Evolutionary conservation across 345 rosid species (phyloP), one percentile per base, ranked within the genome.

Genomic region (Lagerstroemia speciosa): DNA sequence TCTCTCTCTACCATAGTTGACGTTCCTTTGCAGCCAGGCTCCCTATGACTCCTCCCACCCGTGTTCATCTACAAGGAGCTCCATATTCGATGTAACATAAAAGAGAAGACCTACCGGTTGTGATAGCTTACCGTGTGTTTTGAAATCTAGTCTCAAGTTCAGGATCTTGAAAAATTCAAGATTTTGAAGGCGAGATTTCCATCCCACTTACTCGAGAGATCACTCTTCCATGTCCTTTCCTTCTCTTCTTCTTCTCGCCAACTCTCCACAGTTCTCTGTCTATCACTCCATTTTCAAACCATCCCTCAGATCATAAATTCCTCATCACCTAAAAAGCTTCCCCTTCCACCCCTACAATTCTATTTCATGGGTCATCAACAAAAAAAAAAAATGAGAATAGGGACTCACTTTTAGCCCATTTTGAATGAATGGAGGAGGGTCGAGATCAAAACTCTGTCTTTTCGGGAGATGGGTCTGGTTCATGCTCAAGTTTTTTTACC

Each of bases 381-480:
- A 1, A 15, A 3, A 11, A 10, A 17, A 11, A 17, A 3, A 46
- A 48, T 24, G 24, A 22, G 24, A 48, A 9, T 1, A 1, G 24
- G 20, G 55, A 27, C 24, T 17, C 65, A 24, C 20, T 22, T 33
- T 33, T 10, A 30, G 33, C 6, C n/a, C n/a, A n/a, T n/a, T n/a
- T n/a, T n/a, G n/a, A n/a, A n/a, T n/a, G n/a, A n/a, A n/a, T n/a
- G n/a, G n/a, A n/a, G n/a, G n/a, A n/a, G n/a, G n/a, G n/a, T 40
- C 32, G 17, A 2, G 19, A 12, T 38, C 67, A 38, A 65, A 65
- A 65, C n/a, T 32, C 24, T n/a, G 67, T 30, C 67, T 65, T 64
- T 34, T 8, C 46, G 26, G 38, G 37, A 30, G 65, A 62, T 34
- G 66, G 66, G 37, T 32, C 41, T 8, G 67, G 26, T 64, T 22